Evolutionary conservation across 208 protist genomes (phyloP), one percentile per base, ranked within the genome.

Genomic region (Phytomonas francai): DNA sequence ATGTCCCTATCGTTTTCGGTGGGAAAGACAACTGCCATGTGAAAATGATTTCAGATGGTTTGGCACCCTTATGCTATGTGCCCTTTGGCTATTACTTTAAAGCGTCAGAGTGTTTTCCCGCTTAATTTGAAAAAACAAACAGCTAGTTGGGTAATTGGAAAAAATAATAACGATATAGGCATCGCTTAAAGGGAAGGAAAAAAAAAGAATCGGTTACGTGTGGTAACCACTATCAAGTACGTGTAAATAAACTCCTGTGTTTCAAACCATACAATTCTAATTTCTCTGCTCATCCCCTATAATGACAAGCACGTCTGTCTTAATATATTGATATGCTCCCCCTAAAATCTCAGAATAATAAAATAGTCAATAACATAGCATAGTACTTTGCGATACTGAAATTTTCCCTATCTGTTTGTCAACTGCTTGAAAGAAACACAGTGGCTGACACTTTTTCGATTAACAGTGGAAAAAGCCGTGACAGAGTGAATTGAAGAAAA

Each of bases 1-100:
- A 19, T 45, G n/a, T 71, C 71, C 29, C 63, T 70, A 34, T 87
- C 73, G 27, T 69, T 49, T 25, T 68, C 19, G 34, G 63, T 75
- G 12, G 77, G 81, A 63, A 73, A 80, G 22, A 73, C 65, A 62
- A 80, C 66, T 49, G 81, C 71, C 81, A 87, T 87, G 19, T 67
- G 25, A 61, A 69, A 58, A 61, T 22, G 16, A 22, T 3, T 49
- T 25, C 19, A 54, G 19, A 54, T 54, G 25, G 19, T 54, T 0
- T 25, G 19, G 3, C 3, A 19, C 19, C 16, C 6, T 54, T 22
- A 54, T 25, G 3, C 45, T 54, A 54, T 54, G 45, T 54, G 16
- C 19, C 25, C 25, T 54, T 6, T 54, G 45, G 25, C 45, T 54
- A 54, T 54, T 54, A 54, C 8, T 54, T 22, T 54, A 54, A 1